These are phyloP conservation scores for Microcera coccophila DNA, from an alignment of 2,329 filamentous ascomycete species.

Conservation along the genomic window DNA sequence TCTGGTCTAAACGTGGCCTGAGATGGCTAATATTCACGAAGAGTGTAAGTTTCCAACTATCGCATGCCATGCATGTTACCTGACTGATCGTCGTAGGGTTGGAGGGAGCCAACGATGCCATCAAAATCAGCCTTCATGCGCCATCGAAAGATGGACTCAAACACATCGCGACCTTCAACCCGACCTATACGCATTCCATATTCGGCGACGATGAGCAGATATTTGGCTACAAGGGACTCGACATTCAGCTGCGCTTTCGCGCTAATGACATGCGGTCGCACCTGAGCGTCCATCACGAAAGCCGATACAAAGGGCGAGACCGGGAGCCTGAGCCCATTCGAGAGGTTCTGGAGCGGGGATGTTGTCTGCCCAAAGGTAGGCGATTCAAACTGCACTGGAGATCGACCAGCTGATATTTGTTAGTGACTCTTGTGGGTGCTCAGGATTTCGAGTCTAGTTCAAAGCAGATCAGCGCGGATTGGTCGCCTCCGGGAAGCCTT, in stretches of 20 bases:
- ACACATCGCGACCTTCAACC: conserved; percentile 68
- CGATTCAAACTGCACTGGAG: conserved; percentile 2
- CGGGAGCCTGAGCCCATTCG: conserved; percentile 66
- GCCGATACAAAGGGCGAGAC: conserved; percentile 65
- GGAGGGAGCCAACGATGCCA: conserved; percentile 55
- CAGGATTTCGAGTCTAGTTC: conserved; percentile 59
- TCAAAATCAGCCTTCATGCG: conserved; percentile 57
- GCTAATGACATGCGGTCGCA: conserved; percentile 73
- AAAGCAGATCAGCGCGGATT: conserved; percentile 41
- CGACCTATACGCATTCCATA: conserved; percentile 84
- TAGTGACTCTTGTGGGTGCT: conserved; percentile 64
- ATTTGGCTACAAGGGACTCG: conserved; percentile 81
- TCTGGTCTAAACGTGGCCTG: too few species aligned
- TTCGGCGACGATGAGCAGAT: conserved; percentile 92
- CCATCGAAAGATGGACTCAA: conserved; percentile 48
- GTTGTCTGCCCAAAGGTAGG: conserved; percentile 64
- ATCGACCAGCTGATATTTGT: conserved; percentile 2
- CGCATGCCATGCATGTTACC: conserved; percentile 6
- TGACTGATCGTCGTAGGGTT: conserved; percentile 46
- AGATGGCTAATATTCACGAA: too few species aligned
- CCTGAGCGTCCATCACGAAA: conserved; percentile 65
- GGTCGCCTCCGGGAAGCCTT: conserved; percentile 72
- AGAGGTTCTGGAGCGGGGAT: conserved; percentile 58
- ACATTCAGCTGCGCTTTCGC: conserved; percentile 66
- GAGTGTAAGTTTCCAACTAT: conserved; percentile 30